Percentiles rank a stretch among this genome's conserved stretches.
Evolutionary conservation across 352 stramenopile species (phyloP).

Genomic region (Globisporangium apiculatum): DNA sequence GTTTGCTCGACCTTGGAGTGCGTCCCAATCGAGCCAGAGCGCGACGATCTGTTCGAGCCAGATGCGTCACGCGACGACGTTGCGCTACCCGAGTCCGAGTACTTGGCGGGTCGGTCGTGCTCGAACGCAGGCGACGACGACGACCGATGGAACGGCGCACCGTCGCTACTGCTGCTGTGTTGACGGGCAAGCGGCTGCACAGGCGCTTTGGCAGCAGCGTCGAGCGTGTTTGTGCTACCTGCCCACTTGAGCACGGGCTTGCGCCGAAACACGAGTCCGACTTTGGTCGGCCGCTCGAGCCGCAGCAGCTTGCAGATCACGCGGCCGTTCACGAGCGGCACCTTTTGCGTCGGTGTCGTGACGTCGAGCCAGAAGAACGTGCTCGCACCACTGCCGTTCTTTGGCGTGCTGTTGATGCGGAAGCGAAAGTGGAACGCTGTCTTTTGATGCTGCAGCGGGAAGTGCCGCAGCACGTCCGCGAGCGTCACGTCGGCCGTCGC

Average conservation of each 20-base stretch:
- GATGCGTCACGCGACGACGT: background rate
- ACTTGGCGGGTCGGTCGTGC: conserved; percentile 49
- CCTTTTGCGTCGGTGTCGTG: conserved; percentile 38
- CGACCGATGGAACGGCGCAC: conserved; percentile 29
- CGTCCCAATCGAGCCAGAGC: conserved; percentile 21
- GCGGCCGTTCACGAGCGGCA: conserved; percentile 67
- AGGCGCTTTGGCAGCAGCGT: conserved; percentile 9
- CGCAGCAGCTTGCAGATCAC: conserved; percentile 82
- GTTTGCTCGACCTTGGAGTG: conserved; percentile 11
- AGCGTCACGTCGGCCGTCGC: conserved; percentile 49
- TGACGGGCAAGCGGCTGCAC: conserved; percentile 19
- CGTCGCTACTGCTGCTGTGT: conserved; percentile 14
- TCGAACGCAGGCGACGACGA: conserved; percentile 38
- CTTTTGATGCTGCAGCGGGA: conserved; percentile 39
- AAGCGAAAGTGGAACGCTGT: conserved; percentile 79
- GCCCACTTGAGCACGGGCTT: conserved; percentile 68
- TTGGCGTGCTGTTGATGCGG: conserved; percentile 44
- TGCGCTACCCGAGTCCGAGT: conserved; percentile 35
- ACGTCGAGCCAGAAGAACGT: conserved; percentile 84
- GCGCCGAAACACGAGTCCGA: conserved; percentile 62
- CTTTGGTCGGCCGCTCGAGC: conserved; percentile 43
- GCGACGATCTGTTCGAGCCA: conserved; percentile 18
- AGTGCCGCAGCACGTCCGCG: conserved; percentile 54
- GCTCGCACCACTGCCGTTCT: conserved; percentile 23
- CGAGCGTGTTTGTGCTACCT: background rate